phyloP scores from a whole-genome alignment of 1,284 basidiomycete species.

The Tilletia indica region DNA sequence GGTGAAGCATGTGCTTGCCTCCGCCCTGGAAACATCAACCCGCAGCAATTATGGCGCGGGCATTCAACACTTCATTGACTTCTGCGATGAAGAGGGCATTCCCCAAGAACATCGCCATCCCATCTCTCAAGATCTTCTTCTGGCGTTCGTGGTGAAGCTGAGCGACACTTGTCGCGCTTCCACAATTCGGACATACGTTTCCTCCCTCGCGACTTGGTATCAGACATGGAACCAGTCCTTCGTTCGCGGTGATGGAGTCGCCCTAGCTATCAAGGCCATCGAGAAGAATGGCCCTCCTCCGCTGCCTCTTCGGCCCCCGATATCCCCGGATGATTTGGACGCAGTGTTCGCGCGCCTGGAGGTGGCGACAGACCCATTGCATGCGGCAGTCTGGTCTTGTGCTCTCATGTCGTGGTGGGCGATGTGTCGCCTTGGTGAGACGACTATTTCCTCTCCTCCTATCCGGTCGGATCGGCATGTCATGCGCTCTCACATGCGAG shows the following conservation, averaged over 20 bases:
- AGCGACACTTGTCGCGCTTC: neutral
- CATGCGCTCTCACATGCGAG: neutral
- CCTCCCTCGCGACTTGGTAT: neutral
- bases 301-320: neutral
- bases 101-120: neutral
- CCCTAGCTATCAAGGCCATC: neutral
- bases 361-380: neutral
- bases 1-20: neutral
- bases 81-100: neutral
- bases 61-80: neutral
- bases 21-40: neutral
- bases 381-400: conserved; percentile 1
- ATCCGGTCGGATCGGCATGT: neutral
- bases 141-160: neutral
- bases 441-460: neutral
- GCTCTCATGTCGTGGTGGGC: neutral
- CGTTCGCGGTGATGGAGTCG: neutral
- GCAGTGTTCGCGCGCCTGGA: neutral
- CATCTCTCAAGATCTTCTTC: too few species aligned
- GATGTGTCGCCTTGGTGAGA: conserved; percentile 3
- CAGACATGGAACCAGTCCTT: neutral
- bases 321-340: neutral
- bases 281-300: neutral
- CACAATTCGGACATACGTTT: neutral
- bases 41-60: neutral